Evolutionary conservation across 768 basidiomycete genomes (phyloP), one percentile per base, ranked within the genome.

Genomic region (Boletus sensibilis): DNA sequence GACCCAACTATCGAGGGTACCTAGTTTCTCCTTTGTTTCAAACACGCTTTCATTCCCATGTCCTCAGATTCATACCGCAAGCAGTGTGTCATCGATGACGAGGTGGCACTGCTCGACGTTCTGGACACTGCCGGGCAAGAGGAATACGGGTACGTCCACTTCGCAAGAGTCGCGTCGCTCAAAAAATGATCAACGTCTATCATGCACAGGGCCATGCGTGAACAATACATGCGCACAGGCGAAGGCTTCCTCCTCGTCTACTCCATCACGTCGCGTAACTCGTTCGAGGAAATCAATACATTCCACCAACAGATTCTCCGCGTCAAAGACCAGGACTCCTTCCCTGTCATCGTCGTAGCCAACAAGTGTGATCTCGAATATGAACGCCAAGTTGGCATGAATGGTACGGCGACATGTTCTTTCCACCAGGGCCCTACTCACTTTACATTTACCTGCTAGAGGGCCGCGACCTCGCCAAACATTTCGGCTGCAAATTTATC

Each of bases 171-270:
- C 37, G 38, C 53, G 25, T 57, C 54, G 37, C 54, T 42, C 44
- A 25, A 13, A 45, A 31, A 27, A 45, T 56, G 33, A 49, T 35
- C 62, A 53, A 42, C 31, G 37, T 37, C 23, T 37, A 21, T 33
- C 14, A 49, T 60, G 20, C 57, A 49, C 69, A 95, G 93, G 55
- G 96, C 96, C 23, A 98, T 98, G 96, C 88, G 96, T 45, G 96
- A 98, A 69, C 96, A 98, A 68, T 98, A 98, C 78, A 98, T 98
- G 94, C 86, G 94, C 50, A 94, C 94, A 27, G 96, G 96, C 58
- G 95, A 98, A 74, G 96, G 95, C 12, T 98, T 98, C 80, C 83
- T 98, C 41, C 86, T 98, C 60, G 94, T 98, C 55, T 98, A 98
- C 75, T 94, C 93, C 50, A 98, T 97, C 75, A 97, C 96, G n/a